phyloP scores from a whole-genome alignment of 2,329 filamentous ascomycete genomes.

The Canariomyces notabilis region DNA sequence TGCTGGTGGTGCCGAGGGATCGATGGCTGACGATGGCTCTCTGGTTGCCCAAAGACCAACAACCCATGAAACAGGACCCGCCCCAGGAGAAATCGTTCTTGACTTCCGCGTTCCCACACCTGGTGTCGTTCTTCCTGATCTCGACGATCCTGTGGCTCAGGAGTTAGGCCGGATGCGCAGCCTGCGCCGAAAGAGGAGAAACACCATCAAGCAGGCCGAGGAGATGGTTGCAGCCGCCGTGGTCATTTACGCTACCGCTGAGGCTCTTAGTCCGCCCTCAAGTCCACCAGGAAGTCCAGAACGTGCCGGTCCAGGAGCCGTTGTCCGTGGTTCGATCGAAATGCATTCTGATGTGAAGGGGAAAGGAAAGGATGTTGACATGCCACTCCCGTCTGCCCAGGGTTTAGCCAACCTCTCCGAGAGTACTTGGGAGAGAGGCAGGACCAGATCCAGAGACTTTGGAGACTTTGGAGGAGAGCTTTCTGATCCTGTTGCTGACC shows the following conservation, averaged over 20 bases:
- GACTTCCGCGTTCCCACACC: slow-evolving; percentile 42
- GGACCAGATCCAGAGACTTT: slow-evolving; percentile 31
- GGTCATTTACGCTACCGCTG: slow-evolving; percentile 48
- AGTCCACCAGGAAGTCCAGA: slow-evolving; percentile 36
- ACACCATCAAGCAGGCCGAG: slow-evolving; percentile 43
- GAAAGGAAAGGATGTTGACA: slow-evolving; percentile 26
- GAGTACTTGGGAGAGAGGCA: slow-evolving; percentile 20
- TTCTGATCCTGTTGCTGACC: slow-evolving; percentile 49
- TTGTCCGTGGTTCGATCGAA: slow-evolving; percentile 28
- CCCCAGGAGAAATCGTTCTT: slow-evolving; percentile 24
- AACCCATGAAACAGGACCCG: slow-evolving; percentile 18
- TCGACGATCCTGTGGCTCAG: slow-evolving; percentile 35
- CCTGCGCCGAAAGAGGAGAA: slow-evolving; percentile 41
- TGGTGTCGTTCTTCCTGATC: slow-evolving; percentile 42
- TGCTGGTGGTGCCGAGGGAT: slow-evolving; percentile 20
- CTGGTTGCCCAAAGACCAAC: slow-evolving; percentile 21
- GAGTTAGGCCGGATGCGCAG: slow-evolving; percentile 39
- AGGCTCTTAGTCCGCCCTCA: slow-evolving; percentile 40
- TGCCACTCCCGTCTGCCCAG: slow-evolving; percentile 16
- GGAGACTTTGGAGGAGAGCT: slow-evolving; percentile 35
- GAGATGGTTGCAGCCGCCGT: slow-evolving; percentile 51
- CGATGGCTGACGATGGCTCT: slow-evolving; percentile 23
- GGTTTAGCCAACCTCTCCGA: slow-evolving; percentile 26
- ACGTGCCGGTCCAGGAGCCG: slow-evolving; percentile 27
- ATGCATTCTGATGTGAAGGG: slow-evolving; percentile 27